Conservation (phyloP, 345 rosid species). For the Eucalyptus fibrosa region DNA sequence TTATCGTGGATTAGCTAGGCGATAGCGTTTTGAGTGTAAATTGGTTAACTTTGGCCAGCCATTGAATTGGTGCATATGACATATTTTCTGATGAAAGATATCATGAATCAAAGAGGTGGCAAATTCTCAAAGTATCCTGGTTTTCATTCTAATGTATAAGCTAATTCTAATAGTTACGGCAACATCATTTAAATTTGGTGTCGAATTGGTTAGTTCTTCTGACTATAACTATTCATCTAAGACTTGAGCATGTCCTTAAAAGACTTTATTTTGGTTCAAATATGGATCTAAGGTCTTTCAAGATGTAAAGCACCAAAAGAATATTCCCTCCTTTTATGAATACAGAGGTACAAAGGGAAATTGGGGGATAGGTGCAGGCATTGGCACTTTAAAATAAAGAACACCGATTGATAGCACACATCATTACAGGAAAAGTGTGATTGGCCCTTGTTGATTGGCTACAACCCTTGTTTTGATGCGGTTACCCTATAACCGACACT, state of each 20-base stretch:
- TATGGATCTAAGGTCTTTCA: not conserved
- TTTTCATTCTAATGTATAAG: not conserved
- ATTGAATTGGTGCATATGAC: not conserved
- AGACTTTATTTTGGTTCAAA: not conserved
- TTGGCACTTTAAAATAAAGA: no score
- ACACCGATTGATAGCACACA: no score
- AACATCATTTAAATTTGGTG: not conserved
- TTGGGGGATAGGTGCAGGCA: not conserved
- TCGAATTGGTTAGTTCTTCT: not conserved
- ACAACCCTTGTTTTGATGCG: not conserved
- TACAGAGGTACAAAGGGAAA: not conserved
- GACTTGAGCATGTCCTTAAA: not conserved
- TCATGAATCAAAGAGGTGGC: not conserved
- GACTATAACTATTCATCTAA: not conserved
- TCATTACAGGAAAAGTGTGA: not conserved
- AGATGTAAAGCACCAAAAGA: not conserved
- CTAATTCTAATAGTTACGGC: not conserved
- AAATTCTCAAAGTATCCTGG: not conserved
- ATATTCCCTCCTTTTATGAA: not conserved
- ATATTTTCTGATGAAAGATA: not conserved
- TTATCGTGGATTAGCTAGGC: not conserved
- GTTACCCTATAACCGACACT: not conserved
- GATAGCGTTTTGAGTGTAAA: not conserved
- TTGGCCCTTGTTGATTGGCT: not conserved
- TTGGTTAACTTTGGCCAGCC: not conserved